phyloP scores from a whole-genome alignment of 2,329 filamentous ascomycete genomes.

The Aspergillus vadensis region DNA sequence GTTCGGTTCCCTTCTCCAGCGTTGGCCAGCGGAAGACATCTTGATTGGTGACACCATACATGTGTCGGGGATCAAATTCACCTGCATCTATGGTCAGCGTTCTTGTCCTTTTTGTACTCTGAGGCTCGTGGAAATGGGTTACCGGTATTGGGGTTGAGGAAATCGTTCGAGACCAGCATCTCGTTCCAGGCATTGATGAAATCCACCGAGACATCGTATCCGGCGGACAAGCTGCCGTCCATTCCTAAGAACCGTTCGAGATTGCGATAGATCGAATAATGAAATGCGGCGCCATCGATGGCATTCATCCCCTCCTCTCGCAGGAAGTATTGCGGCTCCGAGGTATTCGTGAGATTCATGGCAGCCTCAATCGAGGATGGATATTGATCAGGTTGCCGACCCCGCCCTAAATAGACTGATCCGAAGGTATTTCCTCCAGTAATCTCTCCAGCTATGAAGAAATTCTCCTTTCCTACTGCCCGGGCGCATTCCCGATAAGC shows the following conservation, averaged over 20 bases:
- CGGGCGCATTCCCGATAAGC: conserved; percentile 59
- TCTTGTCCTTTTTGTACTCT: neutral
- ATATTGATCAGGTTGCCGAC: conserved; percentile 56
- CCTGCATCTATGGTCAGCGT: neutral
- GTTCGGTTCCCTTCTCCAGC: conserved; percentile 57
- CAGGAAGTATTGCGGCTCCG: conserved; percentile 50
- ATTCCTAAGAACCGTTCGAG: conserved; percentile 62
- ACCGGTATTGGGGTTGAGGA: conserved; percentile 61
- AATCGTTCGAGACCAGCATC: conserved; percentile 59
- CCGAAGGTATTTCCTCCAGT: conserved; percentile 62
- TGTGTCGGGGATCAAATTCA: conserved; percentile 62
- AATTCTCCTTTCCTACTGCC: conserved; percentile 60
- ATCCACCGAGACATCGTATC: conserved; percentile 55
- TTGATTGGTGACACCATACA: conserved; percentile 65
- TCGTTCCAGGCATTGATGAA: conserved; percentile 57
- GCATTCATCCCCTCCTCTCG: conserved; percentile 55
- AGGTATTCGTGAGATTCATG: conserved; percentile 48
- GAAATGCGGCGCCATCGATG: conserved; percentile 62
- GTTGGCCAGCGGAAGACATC: conserved; percentile 66
- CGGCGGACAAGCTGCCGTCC: conserved; percentile 56
- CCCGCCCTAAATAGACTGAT: conserved; percentile 62
- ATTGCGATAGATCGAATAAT: conserved; percentile 62
- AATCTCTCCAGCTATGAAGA: conserved; percentile 65
- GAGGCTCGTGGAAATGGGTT: neutral
- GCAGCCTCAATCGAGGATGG: conserved; percentile 50